Evolutionary conservation across 2,329 filamentous ascomycete genomes (phyloP), one percentile per base, ranked within the genome.

Genomic region (Alternaria triticimaculans): DNA sequence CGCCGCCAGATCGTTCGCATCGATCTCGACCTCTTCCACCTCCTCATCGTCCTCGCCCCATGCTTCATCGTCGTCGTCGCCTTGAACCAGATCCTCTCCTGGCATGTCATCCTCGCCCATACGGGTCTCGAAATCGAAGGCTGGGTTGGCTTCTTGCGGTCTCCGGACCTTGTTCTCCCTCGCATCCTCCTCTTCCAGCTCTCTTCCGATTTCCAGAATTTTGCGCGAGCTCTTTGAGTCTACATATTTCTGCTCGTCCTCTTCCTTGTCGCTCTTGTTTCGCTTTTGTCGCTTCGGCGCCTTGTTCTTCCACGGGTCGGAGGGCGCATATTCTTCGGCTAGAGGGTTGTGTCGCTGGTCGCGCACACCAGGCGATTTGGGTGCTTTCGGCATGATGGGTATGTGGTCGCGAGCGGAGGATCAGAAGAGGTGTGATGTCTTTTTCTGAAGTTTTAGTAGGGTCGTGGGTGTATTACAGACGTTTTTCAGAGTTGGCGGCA

Each of bases 181-280:
- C 60, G 86, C 87, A 59, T 95, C 93, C 79, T 98, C 95, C 45
- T 96, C 93, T 14, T 89, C 90, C 14, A 99, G 85, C 76, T 97
- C 93, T 74, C 94, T 92, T 59, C 95, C 95, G 73, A 98, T 93
- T 70, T 92, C 89, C 64, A 99, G 79, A 78, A 99, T 99, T 74
- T 93, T 94, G 72, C 90, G 88, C 61, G 95, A 97, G 18, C 94
- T 90, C 78, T 93, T 94, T 62, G 94, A 90, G 80, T 97, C 94
- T 65, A 99, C 89, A 75, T 91, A 98, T 65, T 92, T 88, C 64
- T 87, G 86, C 62, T 88, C 86, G 10, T 86, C 85, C 30, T 86
- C 84, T 12, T 63, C 57, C 33, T 89, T 86, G 63, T 87, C 87
- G 55, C 85, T 80, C 41, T 81, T 75, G 54, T 78, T 78, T 58